Percentiles rank a stretch among this genome's conserved stretches.
These are phyloP conservation scores for Scheffersomyces titani DNA, from an alignment of 1,139 yeast genomes.

Conservation along the genomic window DNA sequence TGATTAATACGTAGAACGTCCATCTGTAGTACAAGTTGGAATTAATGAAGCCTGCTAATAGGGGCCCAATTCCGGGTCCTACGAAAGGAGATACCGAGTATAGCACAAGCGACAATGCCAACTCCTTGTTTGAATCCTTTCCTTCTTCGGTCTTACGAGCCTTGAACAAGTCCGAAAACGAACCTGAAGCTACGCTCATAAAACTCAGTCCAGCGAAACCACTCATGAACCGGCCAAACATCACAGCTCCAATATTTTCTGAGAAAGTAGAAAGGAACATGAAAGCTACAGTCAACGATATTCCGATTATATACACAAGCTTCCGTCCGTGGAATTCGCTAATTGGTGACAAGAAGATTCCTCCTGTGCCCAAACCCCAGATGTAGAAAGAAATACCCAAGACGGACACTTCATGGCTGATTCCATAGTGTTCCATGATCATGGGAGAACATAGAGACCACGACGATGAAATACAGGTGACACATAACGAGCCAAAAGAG, in stretches of 20 bases:
- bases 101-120: conserved; percentile 27
- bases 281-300: conserved; percentile 23
- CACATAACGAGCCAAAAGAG: conserved; percentile 26
- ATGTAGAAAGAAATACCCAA: conserved; percentile 32
- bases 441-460: conserved; percentile 32
- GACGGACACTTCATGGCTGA: conserved; percentile 28
- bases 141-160: conserved; percentile 11
- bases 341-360: conserved; percentile 33
- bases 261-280: conserved; percentile 31
- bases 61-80: conserved; percentile 37
- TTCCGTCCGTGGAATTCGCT: conserved; percentile 37
- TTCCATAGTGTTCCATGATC: conserved; percentile 23
- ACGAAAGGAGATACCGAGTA: conserved; percentile 34
- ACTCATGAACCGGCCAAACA: conserved; percentile 33
- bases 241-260: conserved; percentile 27
- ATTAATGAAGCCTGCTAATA: conserved; percentile 32
- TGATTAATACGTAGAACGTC: conserved; percentile 26
- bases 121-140: conserved; percentile 21
- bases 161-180: conserved; percentile 33
- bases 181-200: conserved; percentile 38
- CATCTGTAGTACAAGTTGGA: conserved; percentile 22
- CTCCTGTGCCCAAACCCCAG: conserved; percentile 35
- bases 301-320: conserved; percentile 25
- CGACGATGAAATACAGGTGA: conserved; percentile 32
- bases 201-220: conserved; percentile 37